Evolutionary conservation across 768 basidiomycete genomes (phyloP).

Genomic region (Mycena polygramma): DNA sequence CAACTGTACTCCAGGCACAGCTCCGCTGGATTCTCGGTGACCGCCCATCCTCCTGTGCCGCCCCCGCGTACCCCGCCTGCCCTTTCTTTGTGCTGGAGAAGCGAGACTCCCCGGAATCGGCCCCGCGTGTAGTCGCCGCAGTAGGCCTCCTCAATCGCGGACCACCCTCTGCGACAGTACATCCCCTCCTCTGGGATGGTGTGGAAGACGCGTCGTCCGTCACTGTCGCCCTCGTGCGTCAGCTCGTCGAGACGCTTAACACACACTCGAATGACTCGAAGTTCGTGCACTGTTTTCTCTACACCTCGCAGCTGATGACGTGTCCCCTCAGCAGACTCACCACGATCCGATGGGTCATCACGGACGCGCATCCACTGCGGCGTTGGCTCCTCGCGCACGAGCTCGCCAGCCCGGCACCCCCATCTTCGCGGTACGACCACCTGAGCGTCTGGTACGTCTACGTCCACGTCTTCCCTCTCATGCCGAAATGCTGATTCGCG

Average conservation of each 20-base stretch:
- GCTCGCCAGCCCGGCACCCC: neutral
- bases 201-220: slow-evolving; percentile 8
- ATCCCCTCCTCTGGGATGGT: slow-evolving; percentile 11
- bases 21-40: slow-evolving; percentile 15
- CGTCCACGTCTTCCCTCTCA: neutral
- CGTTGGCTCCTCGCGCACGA: slow-evolving; percentile 14
- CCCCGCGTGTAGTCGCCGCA: neutral
- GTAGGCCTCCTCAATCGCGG: neutral
- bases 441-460: neutral
- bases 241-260: neutral
- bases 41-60: neutral
- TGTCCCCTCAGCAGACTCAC: neutral
- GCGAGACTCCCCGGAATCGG: neutral
- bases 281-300: neutral
- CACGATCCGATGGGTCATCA: neutral
- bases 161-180: neutral
- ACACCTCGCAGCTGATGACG: neutral
- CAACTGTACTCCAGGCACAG: neutral
- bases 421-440: slow-evolving; percentile 7
- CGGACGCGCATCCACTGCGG: slow-evolving; percentile 21
- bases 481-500: no score
- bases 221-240: neutral
- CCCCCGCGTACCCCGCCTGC: neutral
- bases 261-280: neutral
- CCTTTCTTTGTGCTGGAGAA: slow-evolving; percentile 19